These are phyloP conservation scores for Chamaenerion angustifolium DNA, from an alignment of 345 rosid species.

Conservation along the genomic window DNA sequence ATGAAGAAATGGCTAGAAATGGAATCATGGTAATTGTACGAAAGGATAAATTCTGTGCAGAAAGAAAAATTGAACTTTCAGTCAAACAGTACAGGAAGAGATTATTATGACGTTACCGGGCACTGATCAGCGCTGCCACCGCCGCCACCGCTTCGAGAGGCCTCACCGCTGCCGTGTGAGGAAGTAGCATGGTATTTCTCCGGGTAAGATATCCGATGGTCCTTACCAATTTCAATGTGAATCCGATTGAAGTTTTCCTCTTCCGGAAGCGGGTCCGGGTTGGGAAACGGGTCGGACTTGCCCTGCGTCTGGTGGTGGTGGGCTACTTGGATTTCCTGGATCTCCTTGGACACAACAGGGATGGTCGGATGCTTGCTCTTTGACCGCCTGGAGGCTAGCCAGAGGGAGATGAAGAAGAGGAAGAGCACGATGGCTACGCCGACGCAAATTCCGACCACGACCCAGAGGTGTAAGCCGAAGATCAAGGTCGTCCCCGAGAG, in stretches of 20 bases:
- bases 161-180: constrained; percentile 24
- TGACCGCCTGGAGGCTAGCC: constrained; percentile 39
- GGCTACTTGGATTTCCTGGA: constrained; percentile 33
- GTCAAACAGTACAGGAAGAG: no score
- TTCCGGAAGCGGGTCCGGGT: constrained; percentile 26
- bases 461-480: constrained; percentile 5
- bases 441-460: no score
- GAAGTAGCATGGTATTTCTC: constrained; percentile 10
- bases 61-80: no score
- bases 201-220: constrained; percentile 37
- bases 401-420: constrained; percentile 53
- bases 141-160: constrained; percentile 23
- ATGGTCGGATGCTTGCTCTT: constrained; percentile 19
- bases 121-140: constrained; percentile 17
- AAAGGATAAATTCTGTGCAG: background rate
- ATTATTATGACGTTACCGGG: no score
- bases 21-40: no score
- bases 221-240: constrained; percentile 45
- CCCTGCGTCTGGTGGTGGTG: constrained; percentile 11
- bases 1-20: background rate
- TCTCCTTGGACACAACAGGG: constrained; percentile 66
- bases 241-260: constrained; percentile 35
- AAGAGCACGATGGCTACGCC: no score
- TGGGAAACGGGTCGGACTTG: constrained; percentile 16
- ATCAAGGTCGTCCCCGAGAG: constrained; percentile 32